phyloP scores from a whole-genome alignment of 768 basidiomycete genomes.

The Brasilioporus rufonigricans region DNA sequence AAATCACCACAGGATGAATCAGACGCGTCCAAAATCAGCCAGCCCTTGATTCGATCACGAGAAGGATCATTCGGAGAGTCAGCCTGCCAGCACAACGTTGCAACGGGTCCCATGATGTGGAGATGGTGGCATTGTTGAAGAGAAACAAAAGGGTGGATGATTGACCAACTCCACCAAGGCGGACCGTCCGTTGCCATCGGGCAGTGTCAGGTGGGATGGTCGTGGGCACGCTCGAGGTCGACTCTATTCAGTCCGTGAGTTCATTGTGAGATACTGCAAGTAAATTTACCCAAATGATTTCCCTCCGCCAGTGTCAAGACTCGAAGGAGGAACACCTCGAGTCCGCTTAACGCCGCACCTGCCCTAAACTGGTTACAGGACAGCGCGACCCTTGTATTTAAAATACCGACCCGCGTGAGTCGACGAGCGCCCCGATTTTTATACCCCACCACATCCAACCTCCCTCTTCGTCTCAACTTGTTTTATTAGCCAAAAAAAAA shows the following conservation, averaged over 20 bases:
- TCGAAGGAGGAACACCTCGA: not conserved
- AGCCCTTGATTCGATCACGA: not conserved
- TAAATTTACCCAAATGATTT: not conserved
- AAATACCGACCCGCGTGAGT: slow-evolving; percentile 1
- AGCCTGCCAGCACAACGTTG: not conserved
- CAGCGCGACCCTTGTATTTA: slow-evolving; percentile 14
- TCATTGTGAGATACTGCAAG: not conserved
- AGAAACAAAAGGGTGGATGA: too few species aligned
- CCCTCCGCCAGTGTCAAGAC: not conserved
- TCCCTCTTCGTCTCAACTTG: slow-evolving; percentile 10
- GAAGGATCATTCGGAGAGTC: not conserved
- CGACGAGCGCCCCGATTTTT: not conserved
- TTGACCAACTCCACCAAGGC: too few species aligned
- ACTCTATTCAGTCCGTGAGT: not conserved
- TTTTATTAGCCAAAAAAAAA: slow-evolving; percentile 28
- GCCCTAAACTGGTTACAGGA: slow-evolving; percentile 29
- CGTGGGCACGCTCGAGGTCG: not conserved
- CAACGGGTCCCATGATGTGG: not conserved
- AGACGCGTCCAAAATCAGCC: not conserved
- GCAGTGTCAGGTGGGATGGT: too few species aligned
- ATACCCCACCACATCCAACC: slow-evolving; percentile 11
- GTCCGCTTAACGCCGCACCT: slow-evolving; percentile 33
- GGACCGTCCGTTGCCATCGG: too few species aligned
- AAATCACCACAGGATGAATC: not conserved
- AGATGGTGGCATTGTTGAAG: not conserved